Evolutionary conservation across 2,329 filamentous ascomycete species (phyloP).

Genomic region (Orbilia quercus): DNA sequence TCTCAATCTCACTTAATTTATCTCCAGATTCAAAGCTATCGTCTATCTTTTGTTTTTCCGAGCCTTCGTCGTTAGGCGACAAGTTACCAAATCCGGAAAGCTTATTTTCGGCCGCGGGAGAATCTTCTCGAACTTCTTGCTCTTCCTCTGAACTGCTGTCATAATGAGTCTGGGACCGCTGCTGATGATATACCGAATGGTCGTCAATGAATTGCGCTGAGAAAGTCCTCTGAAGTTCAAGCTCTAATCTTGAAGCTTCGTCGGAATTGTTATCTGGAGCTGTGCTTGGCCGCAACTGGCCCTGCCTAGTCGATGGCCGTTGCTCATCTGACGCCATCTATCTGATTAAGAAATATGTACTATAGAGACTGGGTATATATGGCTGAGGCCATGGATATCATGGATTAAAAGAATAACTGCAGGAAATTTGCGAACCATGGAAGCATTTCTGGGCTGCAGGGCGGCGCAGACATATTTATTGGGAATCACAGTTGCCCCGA

Average conservation of each 20-base stretch:
- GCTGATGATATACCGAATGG: conserved; percentile 45
- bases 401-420: conserved; percentile 10
- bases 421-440: conserved; percentile 22
- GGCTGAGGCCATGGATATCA: conserved; percentile 22
- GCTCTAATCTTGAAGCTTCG: conserved; percentile 39
- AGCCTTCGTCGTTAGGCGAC: conserved; percentile 22
- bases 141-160: conserved; percentile 33
- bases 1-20: conserved; percentile 24
- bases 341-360: conserved; percentile 23
- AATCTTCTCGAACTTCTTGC: conserved; percentile 8
- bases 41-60: conserved; percentile 28
- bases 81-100: conserved; percentile 31
- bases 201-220: conserved; percentile 49
- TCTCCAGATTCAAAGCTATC: conserved; percentile 10
- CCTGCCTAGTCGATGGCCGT: conserved; percentile 17
- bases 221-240: conserved; percentile 46
- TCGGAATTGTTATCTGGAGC: conserved; percentile 8
- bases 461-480: conserved; percentile 41
- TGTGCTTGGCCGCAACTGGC: conserved; percentile 10
- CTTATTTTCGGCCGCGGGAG: conserved; percentile 43
- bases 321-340: conserved; percentile 41
- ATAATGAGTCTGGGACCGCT: conserved; percentile 38
- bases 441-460: conserved; percentile 13
- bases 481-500: not conserved
- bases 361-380: conserved; percentile 4